Evolutionary conservation across 2,329 filamentous ascomycete genomes (phyloP), one percentile per base, ranked within the genome.

Genomic region (Hysterium pulicare): DNA sequence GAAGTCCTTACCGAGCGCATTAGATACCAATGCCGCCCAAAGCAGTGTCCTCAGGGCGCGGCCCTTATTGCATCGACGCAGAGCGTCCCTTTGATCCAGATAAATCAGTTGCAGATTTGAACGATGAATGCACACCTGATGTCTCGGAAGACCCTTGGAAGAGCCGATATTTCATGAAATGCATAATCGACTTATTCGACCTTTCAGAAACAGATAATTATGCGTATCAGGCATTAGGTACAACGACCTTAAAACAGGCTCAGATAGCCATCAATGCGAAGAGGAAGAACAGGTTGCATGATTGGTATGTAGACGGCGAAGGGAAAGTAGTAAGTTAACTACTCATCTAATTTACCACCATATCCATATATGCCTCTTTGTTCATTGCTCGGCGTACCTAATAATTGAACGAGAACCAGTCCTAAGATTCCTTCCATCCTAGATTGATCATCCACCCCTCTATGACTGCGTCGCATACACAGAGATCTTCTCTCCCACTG

Each of bases 391-490:
- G 20, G 33, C 40, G 28, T 34, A 31, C 19, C 7, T 34, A 5
- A 40, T 41, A 19, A 19, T 15, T 17, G 33, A 22, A 39, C 28
- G n/a, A 23, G 23, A 37, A n/a, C 34, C 24, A 35, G 17, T 2
- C 21, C 21, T 24, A 11, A 23, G 5, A 16, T 23, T 44, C 37
- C 31, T 13, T 36, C 20, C 26, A 15, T 24, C 15, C 43, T 59
- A 68, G 58, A 59, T 57, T 42, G 46, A 50, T 6, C 68, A 76
- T 5, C 82, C 81, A 5, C 69, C 77, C 1, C 66, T 65, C 33
- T 52, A 73, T 41, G 86, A 89, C 54, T 76, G 84, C 43, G 72
- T 76, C 33, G 78, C 84, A 15, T 89, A 90, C 69, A 76, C 79
- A 28, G 71, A 77, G 36, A 73, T 90, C 56, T 89, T 88, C 71